Evolutionary conservation across 805 yeast species (phyloP), one percentile per base, ranked within the genome.

Genomic region (Isabelozyma gotoi): DNA sequence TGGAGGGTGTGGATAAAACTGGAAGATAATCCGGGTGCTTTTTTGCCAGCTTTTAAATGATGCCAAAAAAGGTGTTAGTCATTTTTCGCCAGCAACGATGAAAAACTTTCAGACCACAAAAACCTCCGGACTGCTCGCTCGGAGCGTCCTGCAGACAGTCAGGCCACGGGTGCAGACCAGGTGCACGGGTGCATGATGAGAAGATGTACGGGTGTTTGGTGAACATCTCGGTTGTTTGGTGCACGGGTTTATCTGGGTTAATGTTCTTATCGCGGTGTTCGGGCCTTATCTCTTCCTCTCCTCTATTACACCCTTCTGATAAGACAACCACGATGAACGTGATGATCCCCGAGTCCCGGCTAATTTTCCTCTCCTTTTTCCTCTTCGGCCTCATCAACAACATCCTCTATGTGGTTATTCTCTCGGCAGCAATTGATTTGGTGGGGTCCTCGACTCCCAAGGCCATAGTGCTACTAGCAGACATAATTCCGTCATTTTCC

Each of bases 371-470:
- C 0, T 72, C 86, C 10, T 91, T 91, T 60, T 84, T 92, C 81
- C 56, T 83, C 1, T 88, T 91, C 62, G 99, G 98, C 0, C 76
- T 92, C 8, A 69, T 90, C 31, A 92, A 92, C 65, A 92, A 92
- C 60, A 84, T 92, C 8, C 77, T 92, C 0, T 92, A 91, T 65
- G 97, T 92, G 24, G 92, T 92, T 12, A 91, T 92, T 33, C 70
- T 92, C 11, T 82, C 96, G 0, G 96, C 97, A 0, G 98, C 98
- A 2, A 80, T 88, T 24, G 99, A 92, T 59, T 69, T 92, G 11
- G 97, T 91, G 1, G 96, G 97, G 0, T 79, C 88, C 1, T 53
- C 72, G 5, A 77, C 85, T 0, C 97, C 99, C 7, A 92, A 92
- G 62, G 91, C 96, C 1, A 66, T 84, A 2, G 96, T 92, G 4